Evolutionary conservation across 306 rosid species (phyloP), one percentile per base, ranked within the genome.

Genomic region (Prunus davidiana): DNA sequence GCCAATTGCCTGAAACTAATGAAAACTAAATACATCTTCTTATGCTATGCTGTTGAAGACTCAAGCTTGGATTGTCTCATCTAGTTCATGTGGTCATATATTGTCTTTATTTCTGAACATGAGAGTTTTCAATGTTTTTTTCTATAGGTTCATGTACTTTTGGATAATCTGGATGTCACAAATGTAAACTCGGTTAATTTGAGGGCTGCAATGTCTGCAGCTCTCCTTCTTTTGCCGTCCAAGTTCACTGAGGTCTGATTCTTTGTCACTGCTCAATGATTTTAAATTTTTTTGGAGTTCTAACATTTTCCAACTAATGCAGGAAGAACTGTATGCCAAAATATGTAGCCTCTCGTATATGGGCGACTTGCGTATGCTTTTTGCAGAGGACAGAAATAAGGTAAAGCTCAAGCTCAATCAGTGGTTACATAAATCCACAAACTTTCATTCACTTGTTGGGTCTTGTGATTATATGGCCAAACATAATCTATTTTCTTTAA

Each of bases 381-480:
- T 95, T 92, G 97, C 97, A 0, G 97, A 95, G 90, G 98, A 95
- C 81, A 90, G 84, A 87, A 74, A 88, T 79, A 92, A 95, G 97
- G 98, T 91, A 85, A 32, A 67, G 57, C 74, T 82, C 25, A 67
- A 69, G 57, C 74, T 82, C 25, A 67, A 69, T 73, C 70, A 70
- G 69, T 77, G 63, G 78, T 67, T 49, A 25, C 57, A 50, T 71
- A 28, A 76, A 32, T 58, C 75, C n/a, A 74, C 58, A 50, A 67
- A 63, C 25, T 38, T 79, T 50, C 34, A 63, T 67, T 61, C 34
- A 55, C 3, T 56, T 22, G 55, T 55, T n/a, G 19, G 15, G 15
- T 56, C 51, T 13, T 71, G 32, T 20, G 20, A 22, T 20, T 72
- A 24, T 55, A 28, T 41, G 20, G 34, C 19, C 47, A 38, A 70